These are phyloP conservation scores for Fagopyrum esculentum DNA, from an alignment of 148 eudicot genomes.

Conservation along the genomic window DNA sequence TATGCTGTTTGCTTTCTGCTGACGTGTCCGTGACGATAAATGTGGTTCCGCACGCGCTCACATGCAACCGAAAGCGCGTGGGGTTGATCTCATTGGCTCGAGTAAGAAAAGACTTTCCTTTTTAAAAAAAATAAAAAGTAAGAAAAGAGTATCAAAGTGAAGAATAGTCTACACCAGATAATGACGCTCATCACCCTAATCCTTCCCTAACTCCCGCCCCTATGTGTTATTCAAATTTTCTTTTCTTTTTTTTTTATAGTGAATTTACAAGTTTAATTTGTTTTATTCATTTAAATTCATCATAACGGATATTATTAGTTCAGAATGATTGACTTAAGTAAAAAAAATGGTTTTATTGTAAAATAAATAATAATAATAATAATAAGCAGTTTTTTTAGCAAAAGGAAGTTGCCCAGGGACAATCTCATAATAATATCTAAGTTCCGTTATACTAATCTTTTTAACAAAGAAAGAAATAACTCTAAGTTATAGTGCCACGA, in stretches of 20 bases:
- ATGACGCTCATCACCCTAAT: background rate
- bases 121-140: background rate
- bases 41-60: background rate
- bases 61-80: background rate
- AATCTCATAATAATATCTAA: too few species aligned
- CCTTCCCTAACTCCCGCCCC: background rate
- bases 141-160: constrained; percentile 1
- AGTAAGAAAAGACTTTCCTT: too few species aligned
- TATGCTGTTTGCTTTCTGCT: background rate
- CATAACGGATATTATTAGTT: too few species aligned
- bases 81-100: background rate
- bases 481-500: too few species aligned
- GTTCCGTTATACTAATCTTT: too few species aligned
- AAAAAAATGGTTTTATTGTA: too few species aligned
- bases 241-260: background rate
- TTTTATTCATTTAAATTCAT: background rate
- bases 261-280: background rate
- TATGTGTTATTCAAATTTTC: too few species aligned
- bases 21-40: constrained; percentile 3
- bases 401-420: too few species aligned
- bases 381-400: too few species aligned
- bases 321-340: too few species aligned
- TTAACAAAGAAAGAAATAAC: too few species aligned
- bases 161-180: background rate
- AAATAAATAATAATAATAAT: too few species aligned